Evolutionary conservation across 164 flowering plant genomes (phyloP).

Genomic region (Aristolochia contorta): DNA sequence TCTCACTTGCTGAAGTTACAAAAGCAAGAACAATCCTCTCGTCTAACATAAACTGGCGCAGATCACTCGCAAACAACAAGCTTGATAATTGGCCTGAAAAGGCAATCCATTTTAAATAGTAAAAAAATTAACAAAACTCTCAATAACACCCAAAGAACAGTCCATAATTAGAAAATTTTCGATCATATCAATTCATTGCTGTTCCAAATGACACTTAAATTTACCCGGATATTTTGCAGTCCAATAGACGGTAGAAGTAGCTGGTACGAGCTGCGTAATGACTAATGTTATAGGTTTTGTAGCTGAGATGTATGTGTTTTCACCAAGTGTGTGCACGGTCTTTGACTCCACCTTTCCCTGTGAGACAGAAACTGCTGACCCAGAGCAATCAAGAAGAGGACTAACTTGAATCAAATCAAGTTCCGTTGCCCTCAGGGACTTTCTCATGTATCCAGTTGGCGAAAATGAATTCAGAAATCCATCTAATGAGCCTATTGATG

Average conservation of each 20-base stretch:
- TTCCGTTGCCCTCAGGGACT: constrained; percentile 29
- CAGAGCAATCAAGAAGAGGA: constrained; percentile 85
- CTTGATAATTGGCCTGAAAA: constrained; percentile 39
- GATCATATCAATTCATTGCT: not conserved
- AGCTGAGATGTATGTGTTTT: constrained; percentile 46
- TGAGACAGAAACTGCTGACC: constrained; percentile 63
- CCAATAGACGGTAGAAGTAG: constrained; percentile 61
- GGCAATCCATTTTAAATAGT: constrained; percentile 5
- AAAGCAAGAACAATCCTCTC: constrained; percentile 72
- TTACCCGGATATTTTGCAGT: constrained; percentile 58
- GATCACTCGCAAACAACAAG: constrained; percentile 38
- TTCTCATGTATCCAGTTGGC: constrained; percentile 52
- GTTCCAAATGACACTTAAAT: not conserved
- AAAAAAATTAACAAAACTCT: not conserved
- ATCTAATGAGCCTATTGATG: constrained; percentile 83
- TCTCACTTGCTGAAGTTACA: constrained; percentile 60
- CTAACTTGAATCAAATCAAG: constrained; percentile 55
- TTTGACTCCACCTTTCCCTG: constrained; percentile 62
- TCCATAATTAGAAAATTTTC: not conserved
- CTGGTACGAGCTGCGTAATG: constrained; percentile 56
- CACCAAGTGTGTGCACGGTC: constrained; percentile 30
- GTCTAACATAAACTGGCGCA: constrained; percentile 57
- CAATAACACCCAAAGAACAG: not conserved
- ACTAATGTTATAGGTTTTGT: constrained; percentile 40
- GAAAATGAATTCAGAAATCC: constrained; percentile 72